Conservation (phyloP, 345 rosid genomes). For the Lumnitzera littorea region DNA sequence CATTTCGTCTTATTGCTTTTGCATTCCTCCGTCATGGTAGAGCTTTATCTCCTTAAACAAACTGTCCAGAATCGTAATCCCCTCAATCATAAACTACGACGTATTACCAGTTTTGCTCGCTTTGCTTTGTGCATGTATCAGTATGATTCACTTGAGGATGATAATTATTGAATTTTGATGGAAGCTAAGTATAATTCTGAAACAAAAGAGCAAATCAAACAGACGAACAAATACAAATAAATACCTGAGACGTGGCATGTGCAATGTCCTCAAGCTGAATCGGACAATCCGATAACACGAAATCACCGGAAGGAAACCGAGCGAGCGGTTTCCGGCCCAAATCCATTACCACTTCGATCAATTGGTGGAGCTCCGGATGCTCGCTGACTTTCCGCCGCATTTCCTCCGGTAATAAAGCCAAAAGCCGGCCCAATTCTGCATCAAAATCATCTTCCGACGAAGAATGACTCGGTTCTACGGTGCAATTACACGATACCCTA, state of each 20-base stretch:
- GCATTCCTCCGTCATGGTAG: no score
- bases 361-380: constrained; percentile 48
- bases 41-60: no score
- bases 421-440: constrained; percentile 58
- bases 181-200: not conserved
- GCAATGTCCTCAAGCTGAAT: constrained; percentile 48
- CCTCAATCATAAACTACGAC: no score
- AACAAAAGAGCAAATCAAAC: no score
- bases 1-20: no score
- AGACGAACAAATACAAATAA: no score
- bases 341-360: constrained; percentile 85
- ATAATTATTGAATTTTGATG: no score
- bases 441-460: constrained; percentile 32
- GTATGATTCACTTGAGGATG: no score
- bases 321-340: constrained; percentile 84
- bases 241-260: constrained; percentile 71
- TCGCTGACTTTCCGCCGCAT: constrained; percentile 48
- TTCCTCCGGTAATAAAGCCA: constrained; percentile 57
- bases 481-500: constrained; percentile 1
- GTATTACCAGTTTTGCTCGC: no score
- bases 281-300: constrained; percentile 50
- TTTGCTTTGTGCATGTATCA: no score
- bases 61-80: no score
- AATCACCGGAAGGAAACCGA: constrained; percentile 89
- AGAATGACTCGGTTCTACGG: constrained; percentile 17